Evolutionary conservation across 2,329 filamentous ascomycete species (phyloP).

Genomic region (Stenocarpella maydis): DNA sequence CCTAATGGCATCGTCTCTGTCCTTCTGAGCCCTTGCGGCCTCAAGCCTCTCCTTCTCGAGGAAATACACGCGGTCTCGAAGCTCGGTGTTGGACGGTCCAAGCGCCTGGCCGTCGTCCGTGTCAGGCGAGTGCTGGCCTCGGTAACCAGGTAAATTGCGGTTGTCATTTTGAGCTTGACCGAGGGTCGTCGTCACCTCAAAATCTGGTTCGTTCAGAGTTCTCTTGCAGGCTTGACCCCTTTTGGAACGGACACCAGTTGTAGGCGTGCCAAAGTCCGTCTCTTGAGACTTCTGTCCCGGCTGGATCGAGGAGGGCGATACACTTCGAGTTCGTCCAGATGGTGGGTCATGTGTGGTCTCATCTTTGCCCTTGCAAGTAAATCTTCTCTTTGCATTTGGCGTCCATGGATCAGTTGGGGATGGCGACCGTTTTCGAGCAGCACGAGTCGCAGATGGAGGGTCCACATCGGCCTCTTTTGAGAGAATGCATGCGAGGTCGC

Average conservation of each 20-base stretch:
- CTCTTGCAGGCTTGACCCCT: background rate
- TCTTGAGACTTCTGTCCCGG: background rate
- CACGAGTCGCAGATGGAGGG: background rate
- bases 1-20: background rate
- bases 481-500: slow-evolving; percentile 7
- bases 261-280: too few relatives aligned
- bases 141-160: background rate
- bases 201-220: background rate
- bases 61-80: background rate
- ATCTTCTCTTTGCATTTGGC: slow-evolving; percentile 15
- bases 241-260: background rate
- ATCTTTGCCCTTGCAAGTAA: background rate
- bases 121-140: too few relatives aligned
- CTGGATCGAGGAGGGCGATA: background rate
- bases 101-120: background rate
- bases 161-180: background rate
- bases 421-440: slow-evolving; percentile 24
- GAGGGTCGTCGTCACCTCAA: background rate
- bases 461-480: background rate
- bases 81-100: background rate
- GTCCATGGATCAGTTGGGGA: background rate
- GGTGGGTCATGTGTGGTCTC: background rate
- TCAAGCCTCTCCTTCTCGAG: slow-evolving; percentile 19
- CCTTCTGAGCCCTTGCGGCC: background rate
- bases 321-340: background rate